Base-by-base conservation (phyloP, 2,329 filamentous ascomycete genomes). In the Amylocarpus encephaloides region DNA sequence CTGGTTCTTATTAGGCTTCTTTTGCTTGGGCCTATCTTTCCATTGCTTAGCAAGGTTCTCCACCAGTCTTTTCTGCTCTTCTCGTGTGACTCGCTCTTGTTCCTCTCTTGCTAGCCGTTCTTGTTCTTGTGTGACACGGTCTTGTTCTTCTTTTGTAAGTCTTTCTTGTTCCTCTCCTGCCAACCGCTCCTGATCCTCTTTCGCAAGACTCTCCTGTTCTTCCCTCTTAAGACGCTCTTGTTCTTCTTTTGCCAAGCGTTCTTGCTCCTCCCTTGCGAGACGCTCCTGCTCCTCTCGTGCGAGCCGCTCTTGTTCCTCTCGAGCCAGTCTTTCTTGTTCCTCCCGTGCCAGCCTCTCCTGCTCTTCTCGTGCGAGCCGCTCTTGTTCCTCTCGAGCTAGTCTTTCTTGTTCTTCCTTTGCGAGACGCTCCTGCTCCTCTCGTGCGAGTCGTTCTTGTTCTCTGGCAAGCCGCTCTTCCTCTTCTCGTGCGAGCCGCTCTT, bases 1-100 rank as follows among this genome's bases (percentile, higher is more conserved):
- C 40, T 49, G 19, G 45, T 52, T 52, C 46, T 49, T 49, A 49
- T 52, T 34, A 26, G 42, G 34, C 35, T 52, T 52, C 40, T 43
- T 43, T 43, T 43, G 15, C 40, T 43, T 43, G 9, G 40, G 19
- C 40, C 40, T 43, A 29, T 43, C 40, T 43, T 43, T 43, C 40
- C 18, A 53, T 53, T 50, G 32, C 47, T 53, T 50, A 53, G 44
- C 39, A 50, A 53, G 44, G 36, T 48, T 53, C 39, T 53, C 41
- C 30, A 36, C 26, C 35, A 43, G 40, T 43, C 40, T 43, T 46
- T 50, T 42, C 19, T 46, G 22, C 38, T 46, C 26, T 41, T 50
- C n/a, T n/a, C n/a, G 33, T 41, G 19, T 40, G 36, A 39, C 43
- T 44, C 47, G 39, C 40, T 43, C 46, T 35, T 35, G 46, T 35